These are phyloP conservation scores for Phytophthora palmivora DNA, from an alignment of 352 stramenopile genomes.

Conservation along the genomic window DNA sequence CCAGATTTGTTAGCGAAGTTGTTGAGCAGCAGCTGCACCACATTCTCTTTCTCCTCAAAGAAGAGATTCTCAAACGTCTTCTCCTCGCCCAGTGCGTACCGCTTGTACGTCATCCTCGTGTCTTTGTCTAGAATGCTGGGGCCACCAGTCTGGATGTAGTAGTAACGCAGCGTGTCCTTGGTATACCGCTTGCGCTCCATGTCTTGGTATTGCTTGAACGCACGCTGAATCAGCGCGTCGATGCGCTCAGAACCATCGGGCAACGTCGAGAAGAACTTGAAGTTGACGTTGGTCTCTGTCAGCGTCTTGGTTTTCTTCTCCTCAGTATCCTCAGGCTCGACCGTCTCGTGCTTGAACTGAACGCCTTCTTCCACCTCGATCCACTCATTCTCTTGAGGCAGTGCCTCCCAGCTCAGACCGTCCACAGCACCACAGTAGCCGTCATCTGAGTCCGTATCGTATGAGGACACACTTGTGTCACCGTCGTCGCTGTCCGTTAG, in stretches of 20 bases:
- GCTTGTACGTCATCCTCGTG: constrained; percentile 48
- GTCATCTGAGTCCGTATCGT: constrained; percentile 19
- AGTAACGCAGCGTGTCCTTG: constrained; percentile 53
- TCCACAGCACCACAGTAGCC: constrained; percentile 37
- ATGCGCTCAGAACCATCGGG: constrained; percentile 46
- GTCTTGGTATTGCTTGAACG: constrained; percentile 48
- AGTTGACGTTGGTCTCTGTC: constrained; percentile 34
- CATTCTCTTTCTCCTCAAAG: constrained; percentile 79
- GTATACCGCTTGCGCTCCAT: constrained; percentile 38
- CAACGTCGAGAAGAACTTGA: constrained; percentile 33
- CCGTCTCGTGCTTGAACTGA: constrained; percentile 39
- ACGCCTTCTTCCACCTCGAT: constrained; percentile 45
- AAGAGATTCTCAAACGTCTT: constrained; percentile 93
- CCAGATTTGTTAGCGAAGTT: constrained; percentile 74
- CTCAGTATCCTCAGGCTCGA: constrained; percentile 19
- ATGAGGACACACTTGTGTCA: constrained; percentile 18
- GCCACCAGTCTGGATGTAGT: constrained; percentile 45
- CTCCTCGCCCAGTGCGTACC: constrained; percentile 83
- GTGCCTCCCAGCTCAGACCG: constrained; percentile 47
- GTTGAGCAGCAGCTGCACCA: constrained; percentile 78
- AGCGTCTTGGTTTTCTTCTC: constrained; percentile 36
- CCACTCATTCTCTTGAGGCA: constrained; percentile 51
- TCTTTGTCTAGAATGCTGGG: constrained; percentile 19
- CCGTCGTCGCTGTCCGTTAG: constrained; percentile 24
- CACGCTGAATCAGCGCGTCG: constrained; percentile 42